Evolutionary conservation across 164 flowering plant genomes (phyloP), one percentile per base, ranked within the genome.

Genomic region (Hamamelis virginiana): DNA sequence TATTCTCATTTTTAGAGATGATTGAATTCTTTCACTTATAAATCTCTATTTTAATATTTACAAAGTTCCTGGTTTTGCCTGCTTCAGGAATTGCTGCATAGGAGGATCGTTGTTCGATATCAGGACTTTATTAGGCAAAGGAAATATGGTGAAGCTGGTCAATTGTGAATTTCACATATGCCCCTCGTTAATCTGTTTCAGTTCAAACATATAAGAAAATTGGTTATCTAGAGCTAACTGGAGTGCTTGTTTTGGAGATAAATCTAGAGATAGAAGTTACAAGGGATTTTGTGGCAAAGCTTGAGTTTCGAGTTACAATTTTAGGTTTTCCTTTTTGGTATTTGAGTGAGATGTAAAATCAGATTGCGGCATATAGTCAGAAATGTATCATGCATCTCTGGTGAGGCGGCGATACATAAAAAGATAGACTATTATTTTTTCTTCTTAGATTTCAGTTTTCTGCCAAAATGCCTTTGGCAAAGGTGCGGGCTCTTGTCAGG

Each of bases 261-360:
- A 69, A 59, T 23, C 62, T 66, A 77, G 80, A 50, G 72, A 65
- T 73, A 74, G 72, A 64, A 61, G 72, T 74, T 57, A 58, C 55
- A 70, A 47, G 69, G 77, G 73, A 65, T 75, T 82, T 82, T 79
- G 72, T 76, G 76, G 77, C 69, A 53, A 75, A 67, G 75, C 25
- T 77, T 75, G 71, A 73, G 76, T 72, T 75, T 80, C 75, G 74
- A 66, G 68, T 64, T 59, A 66, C 10, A 45, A 47, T 70, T 72
- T 67, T 57, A 71, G 66, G 63, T 77, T 70, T 64, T 58, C 53
- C 28, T 57, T 68, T 76, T 73, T 66, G 70, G 48, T 52, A 65
- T 66, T 76, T 73, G 82, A 77, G 81, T 77, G 86, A 79, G 83
- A 61, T 83, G 84, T 81, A 81, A 72, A 78, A 76, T 80, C 82